Conservation (phyloP, 257 asterid genomes). For the Galeopsis tetrahit region DNA sequence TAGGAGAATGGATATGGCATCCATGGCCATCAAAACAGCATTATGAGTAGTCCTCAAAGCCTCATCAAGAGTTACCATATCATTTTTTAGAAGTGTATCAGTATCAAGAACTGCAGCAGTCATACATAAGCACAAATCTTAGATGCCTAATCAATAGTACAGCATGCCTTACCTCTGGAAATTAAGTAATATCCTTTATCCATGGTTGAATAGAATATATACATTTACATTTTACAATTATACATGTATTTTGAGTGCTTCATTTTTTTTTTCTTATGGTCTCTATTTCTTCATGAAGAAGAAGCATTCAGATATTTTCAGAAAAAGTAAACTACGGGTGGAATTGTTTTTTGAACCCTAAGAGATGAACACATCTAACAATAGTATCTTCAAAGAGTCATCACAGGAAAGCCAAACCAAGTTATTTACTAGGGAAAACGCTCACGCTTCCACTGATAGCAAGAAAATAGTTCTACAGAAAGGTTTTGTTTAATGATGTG, state of each 20-base stretch:
- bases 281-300: conserved; percentile 12
- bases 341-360: conserved; percentile 15
- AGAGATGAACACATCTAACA: conserved; percentile 8
- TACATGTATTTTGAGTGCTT: conserved; percentile 20
- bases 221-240: conserved; percentile 17
- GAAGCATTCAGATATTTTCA: conserved; percentile 15
- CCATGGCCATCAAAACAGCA: conserved; percentile 91
- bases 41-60: conserved; percentile 77
- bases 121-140: conserved; percentile 39
- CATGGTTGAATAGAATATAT: background rate
- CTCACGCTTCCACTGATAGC: background rate
- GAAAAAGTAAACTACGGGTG: background rate
- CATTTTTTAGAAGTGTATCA: conserved; percentile 83
- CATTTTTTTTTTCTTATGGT: background rate
- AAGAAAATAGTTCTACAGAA: conserved; percentile 8
- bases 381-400: background rate
- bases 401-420: conserved; percentile 12
- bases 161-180: conserved; percentile 19
- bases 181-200: conserved; percentile 18
- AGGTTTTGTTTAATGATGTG: background rate
- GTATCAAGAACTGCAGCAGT: conserved; percentile 84
- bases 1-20: conserved; percentile 72
- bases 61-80: conserved; percentile 91
- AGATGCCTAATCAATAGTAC: conserved; percentile 48
- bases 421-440: background rate